Base-by-base conservation (phyloP, 2,329 filamentous ascomycete genomes). In the Phaeosphaeria sp. region DNA sequence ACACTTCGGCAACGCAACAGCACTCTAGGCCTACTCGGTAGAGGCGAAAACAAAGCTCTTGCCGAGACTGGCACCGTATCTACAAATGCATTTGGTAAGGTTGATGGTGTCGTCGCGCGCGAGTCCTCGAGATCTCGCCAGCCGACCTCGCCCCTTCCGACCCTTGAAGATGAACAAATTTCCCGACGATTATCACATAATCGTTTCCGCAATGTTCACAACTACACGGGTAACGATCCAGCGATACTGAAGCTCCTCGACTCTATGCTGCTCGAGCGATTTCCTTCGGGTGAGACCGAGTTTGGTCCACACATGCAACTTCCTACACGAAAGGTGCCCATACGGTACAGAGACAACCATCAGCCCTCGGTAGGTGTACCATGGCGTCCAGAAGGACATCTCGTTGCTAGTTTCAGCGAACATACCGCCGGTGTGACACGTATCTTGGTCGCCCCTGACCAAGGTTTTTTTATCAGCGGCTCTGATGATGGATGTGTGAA, bases 391-490 rank as follows among this genome's bases (percentile, higher is more conserved):
- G 87, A 89, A 54, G 93, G 95, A 1, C 89, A 88, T 51, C 83
- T 98, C 9, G 90, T 98, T 20, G 92, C 93, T 1, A 92, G 92
- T 0, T 93, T 98, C 71, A 88, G 91, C 1, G 95, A 99, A 74
- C 95, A 99, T 72, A 88, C 84, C 25, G 92, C 88, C 0, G 86
- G 91, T 7, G 87, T 98, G 63, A 97, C 90, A 70, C 87, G 93
- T 10, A 87, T 98, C 11, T 83, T 90, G 1, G 87, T 92, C 7
- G 89, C 95, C 1, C 92, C 94, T 0, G 95, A 99, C 72, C 94
- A 99, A 74, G 81, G 89, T 4, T 99, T 99, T 79, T 99, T 99
- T 77, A 85, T 97, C 55, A 98, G 95, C 0, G 94, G 89, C 6
- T 94, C 93, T 10, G 92, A 97, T 69, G 95, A 99, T 76, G 92